Evolutionary conservation across 2,329 filamentous ascomycete genomes (phyloP).

Genomic region (Penicillium capsulatum): DNA sequence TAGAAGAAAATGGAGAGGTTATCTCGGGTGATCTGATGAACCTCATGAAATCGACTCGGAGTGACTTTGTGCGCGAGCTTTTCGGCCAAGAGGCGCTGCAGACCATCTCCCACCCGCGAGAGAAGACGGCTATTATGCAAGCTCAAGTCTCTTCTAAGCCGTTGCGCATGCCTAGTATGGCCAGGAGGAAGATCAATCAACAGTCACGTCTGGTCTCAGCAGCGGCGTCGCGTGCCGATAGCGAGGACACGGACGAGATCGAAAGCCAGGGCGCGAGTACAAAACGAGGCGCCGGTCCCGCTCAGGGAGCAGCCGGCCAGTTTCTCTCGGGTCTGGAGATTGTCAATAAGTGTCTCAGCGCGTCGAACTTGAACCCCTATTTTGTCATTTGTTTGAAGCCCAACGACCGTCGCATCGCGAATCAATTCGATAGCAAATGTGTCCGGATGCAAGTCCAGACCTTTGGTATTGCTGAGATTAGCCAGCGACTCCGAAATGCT

Average conservation of each 20-base stretch:
- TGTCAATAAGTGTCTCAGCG: conserved; percentile 78
- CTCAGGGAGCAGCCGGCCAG: conserved; percentile 87
- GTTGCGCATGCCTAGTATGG: conserved; percentile 85
- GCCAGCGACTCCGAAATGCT: conserved; percentile 82
- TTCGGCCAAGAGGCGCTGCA: conserved; percentile 96
- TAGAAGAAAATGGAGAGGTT: conserved; percentile 94
- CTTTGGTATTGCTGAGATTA: conserved; percentile 94
- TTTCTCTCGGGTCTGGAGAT: conserved; percentile 87
- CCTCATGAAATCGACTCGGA: conserved; percentile 81
- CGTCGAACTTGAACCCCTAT: conserved; percentile 83
- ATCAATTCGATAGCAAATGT: conserved; percentile 98
- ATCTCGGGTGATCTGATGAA: conserved; percentile 96
- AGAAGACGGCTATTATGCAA: conserved; percentile 87
- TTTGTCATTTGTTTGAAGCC: conserved; percentile 97
- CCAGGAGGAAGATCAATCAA: conserved; percentile 66
- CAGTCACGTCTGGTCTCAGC: conserved; percentile 42
- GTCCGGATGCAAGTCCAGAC: conserved; percentile 92
- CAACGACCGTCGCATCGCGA: conserved; percentile 93
- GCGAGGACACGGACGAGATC: conserved; percentile 41
- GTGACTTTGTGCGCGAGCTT: conserved; percentile 79
- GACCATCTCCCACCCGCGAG: conserved; percentile 87
- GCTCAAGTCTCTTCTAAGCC: conserved; percentile 95
- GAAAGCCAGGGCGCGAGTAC: conserved; percentile 34
- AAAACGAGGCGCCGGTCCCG: conserved; percentile 30
- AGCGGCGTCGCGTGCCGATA: conserved; percentile 26